Base-by-base conservation (phyloP, 257 asterid genomes). In the Solanum gracilifrons region DNA sequence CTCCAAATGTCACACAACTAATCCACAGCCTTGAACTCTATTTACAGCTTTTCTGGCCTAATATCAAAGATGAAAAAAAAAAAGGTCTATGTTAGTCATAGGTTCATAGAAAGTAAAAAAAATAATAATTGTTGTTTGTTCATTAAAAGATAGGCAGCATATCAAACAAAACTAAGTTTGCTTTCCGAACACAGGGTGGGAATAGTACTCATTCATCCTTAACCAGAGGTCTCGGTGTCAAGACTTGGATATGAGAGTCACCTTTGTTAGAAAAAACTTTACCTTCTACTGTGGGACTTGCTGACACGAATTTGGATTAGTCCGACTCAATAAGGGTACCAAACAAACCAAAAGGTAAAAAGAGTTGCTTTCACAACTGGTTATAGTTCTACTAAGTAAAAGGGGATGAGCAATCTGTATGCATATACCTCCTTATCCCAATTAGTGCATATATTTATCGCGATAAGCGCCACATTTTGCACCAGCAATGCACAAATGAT, bases 391-490 rank as follows among this genome's bases (percentile, higher is more conserved):
- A 74, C 13, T 27, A 13, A 41, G 37, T 25, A 29, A 41, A 18
- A 29, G 85, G 69, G 41, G 1, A 46, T 80, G 68, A 80, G 0
- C 85, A 13, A 77, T 77, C 8, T 77, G 1, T 77, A 7, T 6
- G 23, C 29, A 76, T 20, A 25, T n/a, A 93, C 97, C 96, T 93
- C 95, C 46, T 46, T 33, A 73, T 92, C 92, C 98, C 96, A 95
- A 60, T 93, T 87, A 21, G 95, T 93, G 88, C 60, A 87, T 5
- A 94, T 43, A 88, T 93, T 94, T 75, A 95, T 71, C 27, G 88
- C 87, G 46, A 94, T 87, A 58, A 95, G 92, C 13, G 95, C 95
- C 86, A 93, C 88, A 69, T 90, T 89, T 91, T 92, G 98, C 87
- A 95, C 92, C 8, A 82, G 37, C 27, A 93, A 94, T 82, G 93